Percentiles rank a stretch among this genome's conserved stretches.
These are phyloP conservation scores for Massariosphaeria phaeospora DNA, from an alignment of 495 filamentous ascomycete genomes.

Conservation along the genomic window DNA sequence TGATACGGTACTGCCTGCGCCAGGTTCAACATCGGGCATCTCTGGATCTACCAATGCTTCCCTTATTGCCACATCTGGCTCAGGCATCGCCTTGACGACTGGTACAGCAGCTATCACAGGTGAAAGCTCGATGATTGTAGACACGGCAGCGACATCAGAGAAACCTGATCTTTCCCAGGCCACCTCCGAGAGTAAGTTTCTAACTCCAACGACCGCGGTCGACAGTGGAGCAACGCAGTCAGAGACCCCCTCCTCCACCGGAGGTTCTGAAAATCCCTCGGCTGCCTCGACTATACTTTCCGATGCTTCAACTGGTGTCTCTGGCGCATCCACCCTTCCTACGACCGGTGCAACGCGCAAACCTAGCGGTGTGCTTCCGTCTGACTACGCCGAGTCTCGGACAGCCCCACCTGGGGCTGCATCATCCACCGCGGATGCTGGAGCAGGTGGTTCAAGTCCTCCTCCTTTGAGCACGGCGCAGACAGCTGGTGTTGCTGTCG, in stretches of 20 bases:
- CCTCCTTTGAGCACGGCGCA: conserved; percentile 18
- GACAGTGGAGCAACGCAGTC: not conserved
- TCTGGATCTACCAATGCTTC: not conserved
- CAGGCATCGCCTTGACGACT: not conserved
- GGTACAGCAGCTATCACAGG: not conserved
- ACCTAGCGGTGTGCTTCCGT: not conserved
- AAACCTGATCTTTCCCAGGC: not conserved
- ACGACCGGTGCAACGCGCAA: not conserved
- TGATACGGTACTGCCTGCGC: not conserved
- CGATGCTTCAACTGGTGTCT: not conserved
- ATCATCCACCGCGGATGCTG: conserved; percentile 11
- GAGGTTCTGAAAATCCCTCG: not conserved
- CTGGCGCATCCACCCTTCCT: not conserved
- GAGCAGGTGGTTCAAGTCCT: not conserved
- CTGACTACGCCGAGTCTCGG: not conserved
- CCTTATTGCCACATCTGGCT: not conserved
- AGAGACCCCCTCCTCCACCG: not conserved
- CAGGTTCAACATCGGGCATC: not conserved
- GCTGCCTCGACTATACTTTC: not conserved
- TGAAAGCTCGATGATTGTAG: not conserved
- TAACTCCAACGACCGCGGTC: not conserved
- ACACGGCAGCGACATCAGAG: not conserved
- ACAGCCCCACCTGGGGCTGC: not conserved
- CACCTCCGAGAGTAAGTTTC: not conserved
- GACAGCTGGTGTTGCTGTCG: conserved; percentile 26